Conservation (phyloP, 2,329 filamentous ascomycete species). For the Verticillium nonalfalfae region DNA sequence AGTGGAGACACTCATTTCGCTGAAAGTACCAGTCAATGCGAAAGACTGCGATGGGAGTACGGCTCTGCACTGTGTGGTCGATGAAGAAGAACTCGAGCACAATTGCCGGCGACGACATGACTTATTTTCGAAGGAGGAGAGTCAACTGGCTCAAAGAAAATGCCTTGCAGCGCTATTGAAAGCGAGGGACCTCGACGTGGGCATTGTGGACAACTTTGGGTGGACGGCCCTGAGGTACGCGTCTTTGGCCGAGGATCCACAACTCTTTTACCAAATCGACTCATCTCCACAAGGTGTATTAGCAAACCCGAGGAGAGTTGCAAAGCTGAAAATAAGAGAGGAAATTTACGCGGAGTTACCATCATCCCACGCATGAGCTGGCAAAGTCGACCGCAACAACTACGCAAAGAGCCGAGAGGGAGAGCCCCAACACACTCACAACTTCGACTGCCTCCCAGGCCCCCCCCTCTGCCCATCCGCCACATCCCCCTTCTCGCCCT, state of each 20-base stretch:
- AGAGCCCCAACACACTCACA: background rate
- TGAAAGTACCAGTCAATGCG: background rate
- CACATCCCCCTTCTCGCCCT: constrained; percentile 15
- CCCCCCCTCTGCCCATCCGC: background rate
- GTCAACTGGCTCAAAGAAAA: background rate
- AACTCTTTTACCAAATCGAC: no score
- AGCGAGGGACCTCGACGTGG: background rate
- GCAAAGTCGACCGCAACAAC: no score
- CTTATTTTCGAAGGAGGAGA: no score
- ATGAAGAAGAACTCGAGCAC: no score
- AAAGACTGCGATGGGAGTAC: background rate
- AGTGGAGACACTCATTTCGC: background rate
- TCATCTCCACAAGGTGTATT: background rate
- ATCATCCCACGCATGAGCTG: background rate
- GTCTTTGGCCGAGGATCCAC: background rate
- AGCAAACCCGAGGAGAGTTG: no score
- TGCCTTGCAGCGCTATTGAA: background rate
- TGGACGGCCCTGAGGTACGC: background rate
- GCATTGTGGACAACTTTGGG: background rate
- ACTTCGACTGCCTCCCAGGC: constrained; percentile 5
- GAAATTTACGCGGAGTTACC: no score
- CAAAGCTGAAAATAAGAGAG: no score
- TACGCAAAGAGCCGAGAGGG: background rate
- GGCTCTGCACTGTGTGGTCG: no score
- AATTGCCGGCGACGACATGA: no score